A percentile compares a stretch with the other conserved stretches of the same genome.
These are phyloP conservation scores for Lotmaria passim DNA, from an alignment of 208 protist genomes.

Conservation along the genomic window DNA sequence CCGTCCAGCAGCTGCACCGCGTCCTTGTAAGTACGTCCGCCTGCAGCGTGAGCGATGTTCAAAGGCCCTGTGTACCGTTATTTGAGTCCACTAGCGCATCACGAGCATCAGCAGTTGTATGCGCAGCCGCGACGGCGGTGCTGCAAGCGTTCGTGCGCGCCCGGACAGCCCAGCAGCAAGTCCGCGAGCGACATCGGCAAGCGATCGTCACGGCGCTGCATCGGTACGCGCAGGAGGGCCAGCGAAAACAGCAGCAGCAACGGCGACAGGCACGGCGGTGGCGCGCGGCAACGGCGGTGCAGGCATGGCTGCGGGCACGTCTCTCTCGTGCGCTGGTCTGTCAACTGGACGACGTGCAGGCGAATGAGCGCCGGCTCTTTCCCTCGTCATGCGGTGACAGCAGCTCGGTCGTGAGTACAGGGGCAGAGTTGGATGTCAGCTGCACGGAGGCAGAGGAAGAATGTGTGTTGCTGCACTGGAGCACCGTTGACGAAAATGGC, in stretches of 20 bases:
- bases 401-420: not conserved
- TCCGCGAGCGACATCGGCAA: not conserved
- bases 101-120: not conserved
- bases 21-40: slow-evolving; percentile 8
- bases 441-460: slow-evolving; percentile 1
- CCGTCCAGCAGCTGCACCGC: slow-evolving; percentile 8
- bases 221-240: not conserved
- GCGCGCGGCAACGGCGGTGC: not conserved
- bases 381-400: too few relatives aligned
- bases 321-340: not conserved
- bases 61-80: not conserved
- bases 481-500: slow-evolving; percentile 14
- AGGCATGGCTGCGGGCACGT: slow-evolving; percentile 1
- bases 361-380: too few relatives aligned
- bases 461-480: slow-evolving; percentile 26
- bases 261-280: not conserved
- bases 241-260: not conserved
- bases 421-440: not conserved
- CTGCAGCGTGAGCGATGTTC: not conserved
- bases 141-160: slow-evolving; percentile 1
- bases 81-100: not conserved
- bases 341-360: not conserved
- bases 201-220: not conserved
- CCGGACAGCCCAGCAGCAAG: not conserved
- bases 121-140: not conserved